phyloP scores from a whole-genome alignment of 108 stramenopile genomes.

The Parietichytrium sp. region DNA sequence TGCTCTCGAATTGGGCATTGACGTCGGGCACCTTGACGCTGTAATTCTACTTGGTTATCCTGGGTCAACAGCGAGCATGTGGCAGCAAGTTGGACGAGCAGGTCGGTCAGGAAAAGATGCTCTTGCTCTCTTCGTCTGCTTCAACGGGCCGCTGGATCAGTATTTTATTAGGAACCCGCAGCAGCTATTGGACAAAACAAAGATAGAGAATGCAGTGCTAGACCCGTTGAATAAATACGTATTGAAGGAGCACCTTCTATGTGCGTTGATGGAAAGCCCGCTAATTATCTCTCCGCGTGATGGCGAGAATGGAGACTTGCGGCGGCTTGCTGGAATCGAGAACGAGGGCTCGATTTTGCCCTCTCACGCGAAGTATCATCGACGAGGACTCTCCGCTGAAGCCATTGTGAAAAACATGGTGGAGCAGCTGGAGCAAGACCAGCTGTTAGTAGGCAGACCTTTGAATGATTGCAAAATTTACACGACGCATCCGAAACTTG shows the following conservation, averaged over 20 bases:
- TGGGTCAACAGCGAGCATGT: slow-evolving; percentile 64
- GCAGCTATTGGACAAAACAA: slow-evolving; percentile 62
- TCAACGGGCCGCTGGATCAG: slow-evolving; percentile 80
- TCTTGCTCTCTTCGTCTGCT: slow-evolving; percentile 81
- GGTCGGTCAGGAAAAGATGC: slow-evolving; percentile 72
- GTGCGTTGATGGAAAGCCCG: slow-evolving; percentile 83
- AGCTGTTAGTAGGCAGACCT: no score
- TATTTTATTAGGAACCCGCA: slow-evolving; percentile 69
- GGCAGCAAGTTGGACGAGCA: slow-evolving; percentile 92
- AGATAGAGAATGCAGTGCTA: slow-evolving; percentile 72
- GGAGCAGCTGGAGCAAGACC: no score
- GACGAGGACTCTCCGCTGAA: no score
- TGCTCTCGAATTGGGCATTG: slow-evolving; percentile 91
- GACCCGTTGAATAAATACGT: slow-evolving; percentile 74
- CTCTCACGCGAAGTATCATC: no score
- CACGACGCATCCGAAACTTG: slow-evolving; percentile 49
- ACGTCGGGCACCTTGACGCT: slow-evolving; percentile 83
- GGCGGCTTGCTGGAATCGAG: slow-evolving; percentile 31
- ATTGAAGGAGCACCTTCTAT: slow-evolving; percentile 80
- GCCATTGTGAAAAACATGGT: neutral
- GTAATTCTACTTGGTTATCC: slow-evolving; percentile 90
- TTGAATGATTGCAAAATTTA: no score
- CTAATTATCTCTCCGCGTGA: slow-evolving; percentile 51
- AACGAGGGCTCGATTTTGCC: slow-evolving; percentile 67
- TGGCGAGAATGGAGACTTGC: neutral